Conservation (phyloP, 176 grass and related monocot genomes). For the Leersia perrieri region DNA sequence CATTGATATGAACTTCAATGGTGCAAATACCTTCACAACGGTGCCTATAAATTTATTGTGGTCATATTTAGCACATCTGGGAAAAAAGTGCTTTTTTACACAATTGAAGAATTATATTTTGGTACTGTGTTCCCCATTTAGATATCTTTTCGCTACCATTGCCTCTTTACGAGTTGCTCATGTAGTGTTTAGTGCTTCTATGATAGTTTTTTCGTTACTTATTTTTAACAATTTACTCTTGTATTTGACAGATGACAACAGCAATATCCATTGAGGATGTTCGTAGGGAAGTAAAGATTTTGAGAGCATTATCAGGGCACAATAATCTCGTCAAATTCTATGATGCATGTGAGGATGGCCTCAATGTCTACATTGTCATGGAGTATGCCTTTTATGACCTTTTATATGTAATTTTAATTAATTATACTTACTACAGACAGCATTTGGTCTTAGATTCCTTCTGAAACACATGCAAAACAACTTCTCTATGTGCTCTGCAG, state of each 20-base stretch:
- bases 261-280: slow-evolving; percentile 99
- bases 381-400: slow-evolving; percentile 80
- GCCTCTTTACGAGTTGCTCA: background rate
- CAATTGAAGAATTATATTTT: background rate
- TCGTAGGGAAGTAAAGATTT: slow-evolving; percentile 93
- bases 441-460: background rate
- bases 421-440: slow-evolving; percentile 22
- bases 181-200: background rate
- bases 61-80: background rate
- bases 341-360: slow-evolving; percentile 99
- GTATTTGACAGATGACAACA: slow-evolving; percentile 87
- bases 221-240: background rate
- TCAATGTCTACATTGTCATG: slow-evolving; percentile 99
- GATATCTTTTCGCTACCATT: no score
- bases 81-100: background rate
- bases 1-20: background rate
- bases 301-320: slow-evolving; percentile 97
- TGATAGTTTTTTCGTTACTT: background rate
- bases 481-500: background rate
- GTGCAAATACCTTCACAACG: slow-evolving; percentile 8
- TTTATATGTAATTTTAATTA: slow-evolving; percentile 17
- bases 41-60: background rate
- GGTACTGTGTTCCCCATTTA: slow-evolving; percentile 5
- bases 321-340: slow-evolving; percentile 97
- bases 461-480: background rate